Conservation (phyloP, 1,139 yeast species). For the Pichia sp. region DNA sequence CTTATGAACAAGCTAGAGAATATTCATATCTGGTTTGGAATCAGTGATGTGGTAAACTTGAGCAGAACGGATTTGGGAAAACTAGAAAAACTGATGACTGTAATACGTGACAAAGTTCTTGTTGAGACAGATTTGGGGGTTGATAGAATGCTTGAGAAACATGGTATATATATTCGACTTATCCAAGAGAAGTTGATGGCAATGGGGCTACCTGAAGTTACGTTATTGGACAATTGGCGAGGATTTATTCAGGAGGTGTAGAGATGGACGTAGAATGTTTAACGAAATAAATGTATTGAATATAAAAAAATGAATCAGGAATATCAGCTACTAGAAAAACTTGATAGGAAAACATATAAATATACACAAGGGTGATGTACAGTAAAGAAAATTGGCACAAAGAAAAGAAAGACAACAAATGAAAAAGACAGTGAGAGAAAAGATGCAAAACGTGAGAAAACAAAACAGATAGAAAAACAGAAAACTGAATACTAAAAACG, state of each 20-base stretch:
- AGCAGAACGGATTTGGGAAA: conserved; percentile 35
- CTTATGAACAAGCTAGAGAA: conserved; percentile 48
- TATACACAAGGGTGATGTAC: neutral
- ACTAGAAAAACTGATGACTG: conserved; percentile 24
- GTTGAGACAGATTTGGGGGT: conserved; percentile 50
- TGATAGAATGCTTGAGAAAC: conserved; percentile 21
- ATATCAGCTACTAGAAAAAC: neutral
- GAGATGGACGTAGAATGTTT: neutral
- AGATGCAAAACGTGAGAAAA: neutral
- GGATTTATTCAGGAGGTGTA: neutral
- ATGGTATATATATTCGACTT: conserved; percentile 1
- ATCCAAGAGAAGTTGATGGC: neutral
- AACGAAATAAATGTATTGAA: neutral
- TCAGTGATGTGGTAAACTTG: conserved; percentile 57
- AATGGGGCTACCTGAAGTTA: neutral
- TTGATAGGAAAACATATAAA: conserved; percentile 1
- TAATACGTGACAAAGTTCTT: conserved; percentile 37
- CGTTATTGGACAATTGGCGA: conserved; percentile 9
- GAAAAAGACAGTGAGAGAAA: neutral
- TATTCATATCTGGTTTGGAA: conserved; percentile 49
- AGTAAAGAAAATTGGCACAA: neutral
- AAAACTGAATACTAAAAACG: neutral
- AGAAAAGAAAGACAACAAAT: neutral
- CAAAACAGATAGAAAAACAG: neutral
- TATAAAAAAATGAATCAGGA: neutral